Evolutionary conservation across 148 eudicot species (phyloP).

Genomic region (Vaccinium vitisidaea): DNA sequence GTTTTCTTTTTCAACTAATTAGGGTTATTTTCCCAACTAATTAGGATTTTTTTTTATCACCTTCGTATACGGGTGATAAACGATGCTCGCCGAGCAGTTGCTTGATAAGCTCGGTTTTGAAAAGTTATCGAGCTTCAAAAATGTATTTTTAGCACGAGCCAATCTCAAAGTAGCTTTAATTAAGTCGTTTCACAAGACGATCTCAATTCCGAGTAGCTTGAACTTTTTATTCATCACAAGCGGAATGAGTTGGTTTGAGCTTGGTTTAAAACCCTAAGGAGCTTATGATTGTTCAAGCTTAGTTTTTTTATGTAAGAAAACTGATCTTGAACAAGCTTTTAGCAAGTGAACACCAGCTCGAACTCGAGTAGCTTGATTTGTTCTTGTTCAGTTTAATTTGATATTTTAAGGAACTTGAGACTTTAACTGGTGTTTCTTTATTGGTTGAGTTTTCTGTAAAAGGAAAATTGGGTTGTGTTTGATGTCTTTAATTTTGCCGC

Average conservation of each 20-base stretch:
- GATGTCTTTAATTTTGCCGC: conserved; percentile 2
- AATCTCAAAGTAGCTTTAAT: too few species aligned
- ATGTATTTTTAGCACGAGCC: too few species aligned
- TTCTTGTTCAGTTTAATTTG: not conserved
- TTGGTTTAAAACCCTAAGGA: not conserved
- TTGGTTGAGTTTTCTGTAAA: not conserved
- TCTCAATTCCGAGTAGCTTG: not conserved
- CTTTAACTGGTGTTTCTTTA: not conserved
- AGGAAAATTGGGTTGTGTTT: not conserved
- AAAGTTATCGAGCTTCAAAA: not conserved
- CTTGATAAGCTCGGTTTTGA: not conserved
- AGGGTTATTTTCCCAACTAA: not conserved
- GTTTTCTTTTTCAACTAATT: not conserved
- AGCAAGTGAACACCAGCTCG: not conserved
- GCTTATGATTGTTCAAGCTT: not conserved
- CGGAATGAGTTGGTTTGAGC: not conserved
- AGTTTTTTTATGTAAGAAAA: not conserved
- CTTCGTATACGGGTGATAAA: not conserved
- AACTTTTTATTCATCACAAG: not conserved
- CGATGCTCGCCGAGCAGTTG: not conserved
- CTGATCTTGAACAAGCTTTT: not conserved
- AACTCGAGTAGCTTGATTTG: not conserved
- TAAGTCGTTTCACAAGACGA: not conserved
- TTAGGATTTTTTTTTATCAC: not conserved
- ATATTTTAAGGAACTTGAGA: not conserved